phyloP scores from a whole-genome alignment of 306 rosid genomes.

The Cyclanthera cordifolia region DNA sequence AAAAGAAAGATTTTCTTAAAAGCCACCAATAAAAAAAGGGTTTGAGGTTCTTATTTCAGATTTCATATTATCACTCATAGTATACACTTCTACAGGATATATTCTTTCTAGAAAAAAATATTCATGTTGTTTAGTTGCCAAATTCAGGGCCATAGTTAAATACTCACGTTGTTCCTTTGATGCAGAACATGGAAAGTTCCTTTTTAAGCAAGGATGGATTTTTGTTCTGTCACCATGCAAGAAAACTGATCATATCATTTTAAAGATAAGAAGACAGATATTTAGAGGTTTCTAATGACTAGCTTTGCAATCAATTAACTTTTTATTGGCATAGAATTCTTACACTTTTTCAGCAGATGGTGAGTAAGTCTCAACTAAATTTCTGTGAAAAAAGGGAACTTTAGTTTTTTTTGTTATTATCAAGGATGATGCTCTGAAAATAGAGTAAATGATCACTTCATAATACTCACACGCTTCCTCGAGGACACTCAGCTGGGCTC shows the following conservation, averaged over 20 bases:
- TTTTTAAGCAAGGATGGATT: constrained; percentile 49
- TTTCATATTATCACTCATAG: background rate
- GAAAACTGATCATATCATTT: background rate
- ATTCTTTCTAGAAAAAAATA: background rate
- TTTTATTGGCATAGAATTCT: constrained; percentile 20
- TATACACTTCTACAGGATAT: background rate
- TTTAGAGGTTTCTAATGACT: background rate
- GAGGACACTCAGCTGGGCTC: constrained; percentile 54
- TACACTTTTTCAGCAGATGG: constrained; percentile 42
- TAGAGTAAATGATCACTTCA: constrained; percentile 6
- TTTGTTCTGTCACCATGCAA: constrained; percentile 28
- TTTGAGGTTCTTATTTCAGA: background rate
- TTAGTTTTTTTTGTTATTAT: background rate
- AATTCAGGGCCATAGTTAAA: constrained; percentile 8
- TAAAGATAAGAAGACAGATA: background rate
- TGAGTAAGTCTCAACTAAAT: constrained; percentile 74
- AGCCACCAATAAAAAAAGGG: background rate
- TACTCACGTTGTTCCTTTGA: constrained; percentile 32
- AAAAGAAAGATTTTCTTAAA: background rate
- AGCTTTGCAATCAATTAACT: background rate
- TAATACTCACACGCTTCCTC: constrained; percentile 63
- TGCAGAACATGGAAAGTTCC: constrained; percentile 56
- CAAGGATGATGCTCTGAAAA: background rate
- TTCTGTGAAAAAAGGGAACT: constrained; percentile 43
- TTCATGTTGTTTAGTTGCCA: background rate